A percentile compares a stretch with the other conserved stretches of the same genome.
These are phyloP conservation scores for Ogataea neopini DNA, from an alignment of 805 yeast genomes.

Conservation along the genomic window DNA sequence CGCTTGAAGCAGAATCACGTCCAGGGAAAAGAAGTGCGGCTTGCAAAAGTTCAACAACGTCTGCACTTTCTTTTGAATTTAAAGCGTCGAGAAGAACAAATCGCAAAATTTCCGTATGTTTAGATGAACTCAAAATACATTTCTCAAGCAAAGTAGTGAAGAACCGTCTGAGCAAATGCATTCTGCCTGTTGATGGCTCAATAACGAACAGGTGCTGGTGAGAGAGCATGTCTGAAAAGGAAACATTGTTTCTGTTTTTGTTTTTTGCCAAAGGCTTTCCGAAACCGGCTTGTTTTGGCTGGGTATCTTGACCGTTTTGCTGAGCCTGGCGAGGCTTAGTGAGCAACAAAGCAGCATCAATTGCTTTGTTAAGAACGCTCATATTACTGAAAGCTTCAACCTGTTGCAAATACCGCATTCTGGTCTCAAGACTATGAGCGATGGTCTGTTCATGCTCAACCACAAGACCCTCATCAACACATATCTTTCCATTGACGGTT, in stretches of 20 bases:
- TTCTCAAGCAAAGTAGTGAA: conserved; percentile 49
- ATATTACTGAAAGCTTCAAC: conserved; percentile 43
- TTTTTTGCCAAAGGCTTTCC: conserved; percentile 18
- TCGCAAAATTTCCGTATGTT: conserved; percentile 57
- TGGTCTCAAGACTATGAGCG: conserved; percentile 32
- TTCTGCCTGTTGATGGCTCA: conserved; percentile 41
- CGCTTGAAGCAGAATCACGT: conserved; percentile 43
- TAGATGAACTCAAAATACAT: conserved; percentile 59
- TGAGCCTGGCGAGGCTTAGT: conserved; percentile 35
- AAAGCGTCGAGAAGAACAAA: conserved; percentile 43
- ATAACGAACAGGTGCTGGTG: conserved; percentile 57
- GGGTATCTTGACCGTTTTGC: neutral
- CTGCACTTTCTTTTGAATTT: conserved; percentile 26
- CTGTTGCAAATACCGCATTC: conserved; percentile 27
- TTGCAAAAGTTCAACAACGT: conserved; percentile 51
- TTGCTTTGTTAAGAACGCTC: conserved; percentile 52
- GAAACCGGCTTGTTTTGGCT: neutral
- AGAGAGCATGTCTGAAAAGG: conserved; percentile 68
- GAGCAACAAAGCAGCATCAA: conserved; percentile 55
- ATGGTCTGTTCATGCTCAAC: conserved; percentile 34
- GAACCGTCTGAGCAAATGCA: conserved; percentile 43
- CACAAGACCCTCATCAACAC: conserved; percentile 38
- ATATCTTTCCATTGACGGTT: conserved; percentile 39
- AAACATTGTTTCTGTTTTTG: conserved; percentile 45
- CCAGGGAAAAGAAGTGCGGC: conserved; percentile 71